phyloP scores from a whole-genome alignment of 2,329 filamentous ascomycete species.

The Elsinoe fawcettii region DNA sequence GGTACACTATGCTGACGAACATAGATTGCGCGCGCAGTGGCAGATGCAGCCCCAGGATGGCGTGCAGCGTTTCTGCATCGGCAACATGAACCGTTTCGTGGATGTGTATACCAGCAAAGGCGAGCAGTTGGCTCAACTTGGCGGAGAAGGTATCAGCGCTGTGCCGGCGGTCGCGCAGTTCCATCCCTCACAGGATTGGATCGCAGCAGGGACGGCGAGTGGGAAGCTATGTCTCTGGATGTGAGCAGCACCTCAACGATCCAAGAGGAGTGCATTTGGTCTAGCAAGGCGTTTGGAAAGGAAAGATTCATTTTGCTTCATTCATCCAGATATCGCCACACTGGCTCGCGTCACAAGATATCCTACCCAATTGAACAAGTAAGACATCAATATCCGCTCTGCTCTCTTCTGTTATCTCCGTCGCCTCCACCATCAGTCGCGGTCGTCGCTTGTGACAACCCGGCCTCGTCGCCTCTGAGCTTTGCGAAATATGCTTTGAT shows the following conservation, averaged over 20 bases:
- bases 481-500: constrained; percentile 96
- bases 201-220: constrained; percentile 82
- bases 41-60: constrained; percentile 69
- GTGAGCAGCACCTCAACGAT: constrained; percentile 39
- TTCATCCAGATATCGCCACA: not conserved
- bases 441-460: constrained; percentile 55
- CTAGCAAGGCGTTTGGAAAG: constrained; percentile 3
- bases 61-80: constrained; percentile 82
- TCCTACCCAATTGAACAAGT: not conserved
- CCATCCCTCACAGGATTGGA: constrained; percentile 81
- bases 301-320: not conserved
- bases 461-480: constrained; percentile 76
- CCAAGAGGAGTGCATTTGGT: not conserved
- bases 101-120: constrained; percentile 79
- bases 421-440: constrained; percentile 37
- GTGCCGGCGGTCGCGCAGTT: constrained; percentile 90
- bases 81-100: constrained; percentile 86
- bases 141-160: constrained; percentile 83
- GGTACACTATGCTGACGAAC: not conserved
- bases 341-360: not conserved
- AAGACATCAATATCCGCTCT: constrained; percentile 14
- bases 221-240: constrained; percentile 91
- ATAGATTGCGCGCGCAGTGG: constrained; percentile 75
- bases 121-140: constrained; percentile 79
- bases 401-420: constrained; percentile 30